phyloP scores from a whole-genome alignment of 2,329 filamentous ascomycete genomes.

The Dactylellina leptospora region DNA sequence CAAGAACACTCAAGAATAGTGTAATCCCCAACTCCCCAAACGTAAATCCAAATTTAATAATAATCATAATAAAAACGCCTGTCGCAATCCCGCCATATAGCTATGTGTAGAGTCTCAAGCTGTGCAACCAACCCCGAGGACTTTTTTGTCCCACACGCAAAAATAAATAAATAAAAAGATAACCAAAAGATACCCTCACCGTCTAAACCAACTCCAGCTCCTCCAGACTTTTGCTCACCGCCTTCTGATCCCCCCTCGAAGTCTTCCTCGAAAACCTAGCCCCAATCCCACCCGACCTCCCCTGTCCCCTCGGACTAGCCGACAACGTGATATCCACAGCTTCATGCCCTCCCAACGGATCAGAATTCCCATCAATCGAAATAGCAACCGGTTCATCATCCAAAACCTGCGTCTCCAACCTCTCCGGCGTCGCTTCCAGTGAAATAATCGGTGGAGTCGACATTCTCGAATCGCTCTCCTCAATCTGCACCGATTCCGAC shows the following conservation, averaged over 20 bases:
- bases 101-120: background rate
- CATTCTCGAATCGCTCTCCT: conserved; percentile 49
- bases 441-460: conserved; percentile 46
- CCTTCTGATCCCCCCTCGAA: conserved; percentile 11
- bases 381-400: conserved; percentile 36
- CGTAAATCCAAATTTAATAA: background rate
- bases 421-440: conserved; percentile 39
- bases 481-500: conserved; percentile 40
- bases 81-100: conserved; percentile 3
- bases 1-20: background rate
- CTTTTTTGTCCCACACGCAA: background rate
- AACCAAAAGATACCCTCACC: background rate
- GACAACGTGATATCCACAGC: conserved; percentile 43
- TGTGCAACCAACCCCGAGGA: background rate
- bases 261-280: conserved; percentile 34
- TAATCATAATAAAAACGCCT: background rate
- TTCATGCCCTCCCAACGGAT: conserved; percentile 46
- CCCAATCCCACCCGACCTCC: conserved; percentile 25
- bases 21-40: background rate
- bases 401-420: conserved; percentile 1
- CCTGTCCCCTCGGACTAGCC: conserved; percentile 10
- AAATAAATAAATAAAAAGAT: background rate
- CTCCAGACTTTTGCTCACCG: conserved; percentile 27
- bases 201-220: conserved; percentile 30
- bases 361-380: conserved; percentile 30